Percentiles rank a stretch among this genome's conserved stretches.
phyloP scores from a whole-genome alignment of 352 stramenopile genomes.

The Pilasporangium apinafurcum region DNA sequence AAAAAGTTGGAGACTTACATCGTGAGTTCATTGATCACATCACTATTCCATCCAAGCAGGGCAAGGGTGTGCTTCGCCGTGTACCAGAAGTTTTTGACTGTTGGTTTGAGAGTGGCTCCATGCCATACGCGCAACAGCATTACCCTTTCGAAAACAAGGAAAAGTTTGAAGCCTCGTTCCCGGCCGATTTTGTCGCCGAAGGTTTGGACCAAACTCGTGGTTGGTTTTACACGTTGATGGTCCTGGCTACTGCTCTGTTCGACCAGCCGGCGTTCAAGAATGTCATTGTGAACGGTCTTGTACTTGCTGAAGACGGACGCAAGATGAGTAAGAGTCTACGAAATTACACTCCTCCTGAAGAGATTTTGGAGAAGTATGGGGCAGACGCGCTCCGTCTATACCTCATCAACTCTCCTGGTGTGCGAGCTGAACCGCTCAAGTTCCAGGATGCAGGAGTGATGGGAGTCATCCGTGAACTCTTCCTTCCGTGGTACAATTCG shows the following conservation, averaged over 20 bases:
- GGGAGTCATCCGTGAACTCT: conserved; percentile 97
- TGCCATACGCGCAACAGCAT: conserved; percentile 99
- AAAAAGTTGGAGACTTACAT: conserved; percentile 94
- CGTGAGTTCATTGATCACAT: conserved; percentile 98
- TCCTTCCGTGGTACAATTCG: conserved; percentile 99
- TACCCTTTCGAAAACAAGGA: conserved; percentile 99
- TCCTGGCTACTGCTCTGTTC: conserved; percentile 98
- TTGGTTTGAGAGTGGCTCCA: conserved; percentile 99
- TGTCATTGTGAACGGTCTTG: conserved; percentile 98
- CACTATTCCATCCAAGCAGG: conserved; percentile 95
- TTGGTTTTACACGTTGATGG: conserved; percentile 99
- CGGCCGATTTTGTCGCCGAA: conserved; percentile 99
- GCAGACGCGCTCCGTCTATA: conserved; percentile 98
- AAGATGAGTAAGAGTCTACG: conserved; percentile 99
- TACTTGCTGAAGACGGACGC: conserved; percentile 97
- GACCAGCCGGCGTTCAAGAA: conserved; percentile 99
- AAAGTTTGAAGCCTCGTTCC: conserved; percentile 95
- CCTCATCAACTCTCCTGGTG: conserved; percentile 99
- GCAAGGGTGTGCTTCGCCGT: conserved; percentile 79
- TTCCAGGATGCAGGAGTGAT: conserved; percentile 96
- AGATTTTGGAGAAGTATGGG: conserved; percentile 96
- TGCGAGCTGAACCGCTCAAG: conserved; percentile 96
- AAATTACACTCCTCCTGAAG: conserved; percentile 96
- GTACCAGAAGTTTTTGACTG: conserved; percentile 97
- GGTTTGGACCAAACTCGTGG: conserved; percentile 99